Conservation (phyloP, 345 rosid species). For the Arabidopsis arenosa region DNA sequence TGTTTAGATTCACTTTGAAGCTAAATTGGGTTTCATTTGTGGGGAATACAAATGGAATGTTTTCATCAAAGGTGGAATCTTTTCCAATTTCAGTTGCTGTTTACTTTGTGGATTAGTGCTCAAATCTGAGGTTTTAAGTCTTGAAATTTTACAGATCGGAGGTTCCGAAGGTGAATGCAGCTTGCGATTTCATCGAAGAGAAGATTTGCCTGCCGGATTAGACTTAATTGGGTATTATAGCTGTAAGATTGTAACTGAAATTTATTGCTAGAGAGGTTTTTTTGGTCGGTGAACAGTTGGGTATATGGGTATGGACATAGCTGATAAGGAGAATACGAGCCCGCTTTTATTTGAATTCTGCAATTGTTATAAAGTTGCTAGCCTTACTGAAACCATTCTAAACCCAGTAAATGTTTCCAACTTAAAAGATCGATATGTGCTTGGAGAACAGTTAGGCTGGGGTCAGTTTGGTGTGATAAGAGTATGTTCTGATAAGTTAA, state of each 20-base stretch:
- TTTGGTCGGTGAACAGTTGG: conserved; percentile 23
- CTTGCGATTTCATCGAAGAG: conserved; percentile 28
- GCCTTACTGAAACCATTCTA: conserved; percentile 58
- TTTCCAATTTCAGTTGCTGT: conserved; percentile 29
- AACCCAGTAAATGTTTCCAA: conserved; percentile 59
- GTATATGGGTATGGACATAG: conserved; percentile 58
- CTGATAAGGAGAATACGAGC: conserved; percentile 37
- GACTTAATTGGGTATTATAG: neutral
- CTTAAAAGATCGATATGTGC: conserved; percentile 63
- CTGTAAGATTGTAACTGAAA: conserved; percentile 21
- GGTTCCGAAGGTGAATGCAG: conserved; percentile 39
- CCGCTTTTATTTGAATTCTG: conserved; percentile 45
- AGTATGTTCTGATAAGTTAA: conserved; percentile 63
- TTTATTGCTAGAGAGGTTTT: conserved; percentile 28
- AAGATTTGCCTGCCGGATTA: conserved; percentile 6
- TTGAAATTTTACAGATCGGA: conserved; percentile 34
- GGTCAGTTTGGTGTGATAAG: conserved; percentile 84
- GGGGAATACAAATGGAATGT: conserved; percentile 32
- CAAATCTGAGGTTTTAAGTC: conserved; percentile 33
- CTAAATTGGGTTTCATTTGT: conserved; percentile 12
- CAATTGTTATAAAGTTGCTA: conserved; percentile 56
- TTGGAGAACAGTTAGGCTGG: conserved; percentile 79
- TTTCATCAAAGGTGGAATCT: conserved; percentile 22
- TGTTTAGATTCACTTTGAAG: neutral
- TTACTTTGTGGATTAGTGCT: conserved; percentile 35